Evolutionary conservation across 495 filamentous ascomycete genomes (phyloP).

Genomic region (Neurospora sp.): DNA sequence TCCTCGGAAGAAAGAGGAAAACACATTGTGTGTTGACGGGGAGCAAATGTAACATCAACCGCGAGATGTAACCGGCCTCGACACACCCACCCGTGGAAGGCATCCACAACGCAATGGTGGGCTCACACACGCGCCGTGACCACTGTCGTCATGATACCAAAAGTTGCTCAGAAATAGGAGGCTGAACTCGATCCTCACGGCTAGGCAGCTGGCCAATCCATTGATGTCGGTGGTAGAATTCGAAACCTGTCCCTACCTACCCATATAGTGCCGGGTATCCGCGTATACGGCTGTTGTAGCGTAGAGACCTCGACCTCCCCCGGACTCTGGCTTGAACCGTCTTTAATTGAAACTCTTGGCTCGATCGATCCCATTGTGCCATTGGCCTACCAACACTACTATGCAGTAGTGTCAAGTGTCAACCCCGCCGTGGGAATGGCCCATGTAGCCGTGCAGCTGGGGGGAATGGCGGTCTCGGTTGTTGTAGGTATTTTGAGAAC

Average conservation of each 20-base stretch:
- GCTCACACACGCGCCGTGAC: neutral
- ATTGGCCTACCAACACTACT: neutral
- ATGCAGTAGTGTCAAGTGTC: neutral
- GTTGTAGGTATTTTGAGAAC: neutral
- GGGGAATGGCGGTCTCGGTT: neutral
- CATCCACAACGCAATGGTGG: neutral
- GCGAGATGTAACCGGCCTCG: slow-evolving; percentile 2
- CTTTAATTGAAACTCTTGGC: neutral
- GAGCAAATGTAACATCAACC: neutral
- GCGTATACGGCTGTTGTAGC: neutral
- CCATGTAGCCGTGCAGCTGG: neutral
- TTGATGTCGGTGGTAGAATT: neutral
- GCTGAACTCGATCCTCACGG: slow-evolving; percentile 7
- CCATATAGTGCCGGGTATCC: neutral
- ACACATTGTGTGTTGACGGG: neutral
- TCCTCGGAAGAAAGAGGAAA: neutral
- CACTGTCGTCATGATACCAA: slow-evolving; percentile 3
- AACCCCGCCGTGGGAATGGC: neutral
- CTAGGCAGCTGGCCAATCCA: neutral
- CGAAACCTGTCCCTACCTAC: neutral
- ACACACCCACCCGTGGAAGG: neutral
- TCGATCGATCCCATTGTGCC: neutral
- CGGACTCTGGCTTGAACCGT: neutral
- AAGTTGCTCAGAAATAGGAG: slow-evolving; percentile 1
- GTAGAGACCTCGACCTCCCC: neutral